Evolutionary conservation across 208 protist genomes (phyloP).

Genomic region (Trypanosoma boissoni): DNA sequence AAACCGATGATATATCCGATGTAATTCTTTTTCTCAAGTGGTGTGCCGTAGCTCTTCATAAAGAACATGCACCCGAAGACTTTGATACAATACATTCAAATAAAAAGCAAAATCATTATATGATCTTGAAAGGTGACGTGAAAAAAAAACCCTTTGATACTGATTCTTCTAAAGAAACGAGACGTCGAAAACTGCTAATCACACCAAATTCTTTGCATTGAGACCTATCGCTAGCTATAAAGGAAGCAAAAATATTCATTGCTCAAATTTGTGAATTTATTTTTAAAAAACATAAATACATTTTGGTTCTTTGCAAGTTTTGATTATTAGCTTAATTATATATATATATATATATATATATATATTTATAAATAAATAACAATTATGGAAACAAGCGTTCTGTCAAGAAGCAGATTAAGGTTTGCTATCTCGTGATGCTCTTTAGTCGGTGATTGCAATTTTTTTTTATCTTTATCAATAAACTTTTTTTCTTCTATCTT

Average conservation of each 20-base stretch:
- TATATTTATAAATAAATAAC: too few species aligned
- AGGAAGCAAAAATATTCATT: too few species aligned
- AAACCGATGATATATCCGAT: conserved; percentile 80
- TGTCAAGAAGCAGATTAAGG: too few species aligned
- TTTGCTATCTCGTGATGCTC: neutral
- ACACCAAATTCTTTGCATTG: conserved; percentile 24
- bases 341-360: conserved; percentile 3
- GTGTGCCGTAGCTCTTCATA: conserved; percentile 76
- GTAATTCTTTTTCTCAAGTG: conserved; percentile 73
- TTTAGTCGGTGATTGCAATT: neutral
- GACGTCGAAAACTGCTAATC: conserved; percentile 20
- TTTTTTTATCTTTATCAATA: neutral
- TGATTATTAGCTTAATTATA: conserved; percentile 8
- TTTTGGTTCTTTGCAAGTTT: neutral
- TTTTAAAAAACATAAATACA: too few species aligned
- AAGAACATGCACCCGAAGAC: conserved; percentile 44
- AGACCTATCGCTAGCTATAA: conserved; percentile 2
- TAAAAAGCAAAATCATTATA: conserved; percentile 17
- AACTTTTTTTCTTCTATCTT: conserved; percentile 9
- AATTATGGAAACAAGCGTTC: too few species aligned
- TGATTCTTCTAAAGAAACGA: neutral
- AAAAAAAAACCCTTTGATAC: neutral
- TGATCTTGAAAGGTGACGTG: conserved; percentile 8
- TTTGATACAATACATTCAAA: conserved; percentile 14
- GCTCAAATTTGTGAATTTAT: too few species aligned